Base-by-base conservation (phyloP, 1,139 yeast species). In the Hansenula lynferdii region DNA sequence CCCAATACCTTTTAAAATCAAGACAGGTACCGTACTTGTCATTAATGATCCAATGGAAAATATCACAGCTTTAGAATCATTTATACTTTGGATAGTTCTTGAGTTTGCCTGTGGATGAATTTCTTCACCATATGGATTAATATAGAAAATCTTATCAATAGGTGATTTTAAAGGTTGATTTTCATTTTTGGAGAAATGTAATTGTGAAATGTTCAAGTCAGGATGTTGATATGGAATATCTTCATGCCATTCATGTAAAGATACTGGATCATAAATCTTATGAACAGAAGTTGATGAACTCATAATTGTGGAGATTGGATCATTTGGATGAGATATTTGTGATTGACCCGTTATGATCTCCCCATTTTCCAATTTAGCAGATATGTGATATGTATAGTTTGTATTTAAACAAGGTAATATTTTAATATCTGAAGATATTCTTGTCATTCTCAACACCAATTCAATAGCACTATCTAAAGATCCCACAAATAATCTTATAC, bases 41-140 rank as follows among this genome's bases (percentile, higher is more conserved):
- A 85, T 84, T 32, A 90, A 64, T 3, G 95, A 85, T 1, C 97
- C 97, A 42, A 90, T 84, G 1, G 95, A 85, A 54, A 80, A 87
- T 0, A 90, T 67, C 1, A 89, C 61, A 12, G 75, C 70, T 36
- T 80, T 75, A 0, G 85, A 67, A 10, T 65, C 56, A 17, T 70
- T 57, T 3, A 87, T 58, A 18, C 76, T 69, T 0, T 75, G 59
- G 1, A 77, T 58, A 0, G 83, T 92, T 42, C 85, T 67, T 7
- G 77, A 63, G 48, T 83, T 83, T 2, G 94, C 92, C 20, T 69
- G 61, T 3, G 97, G 96, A 48, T 81, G 76, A 25, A 86, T 84
- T 54, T 87, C 96, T 53, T 85, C 87, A 1, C 96, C 96, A 53
- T 85, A 85, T 0, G 95, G 94, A 24, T 90, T 85, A 36, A 89